Base-by-base conservation (phyloP, 2,329 filamentous ascomycete species). In the Monilinia vaccinii-corymbosi region DNA sequence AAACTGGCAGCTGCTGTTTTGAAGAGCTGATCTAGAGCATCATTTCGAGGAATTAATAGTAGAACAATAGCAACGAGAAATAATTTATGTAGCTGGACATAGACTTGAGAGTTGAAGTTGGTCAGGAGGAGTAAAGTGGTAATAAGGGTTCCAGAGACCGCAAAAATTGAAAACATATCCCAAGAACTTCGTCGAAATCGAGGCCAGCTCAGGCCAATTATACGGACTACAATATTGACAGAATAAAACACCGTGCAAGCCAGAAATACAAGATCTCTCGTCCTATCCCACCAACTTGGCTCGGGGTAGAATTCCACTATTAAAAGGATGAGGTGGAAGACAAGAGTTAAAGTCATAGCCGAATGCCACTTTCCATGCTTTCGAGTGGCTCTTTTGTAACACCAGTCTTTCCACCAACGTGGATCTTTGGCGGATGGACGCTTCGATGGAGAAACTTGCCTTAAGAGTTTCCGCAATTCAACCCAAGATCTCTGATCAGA, bases 401-500 rank as follows among this genome's bases (percentile, higher is more conserved):
- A 97, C 91, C 92, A 96, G 71, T 88, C 86, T 74, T 90, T 91
- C 86, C 91, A 94, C 59, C 81, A 84, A 65, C 85, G 84, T 71
- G 85, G 85, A 42, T 85, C 86, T 58, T 89, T 89, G 57, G 86
- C 84, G 56, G 92, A 89, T 2, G 93, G 93, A 64, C 90, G 87
- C 73, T 96, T 97, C 0, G 94, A 97, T 4, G 94, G 94, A 4
- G 92, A 93, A 13, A 99, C 91, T 72, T 97, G 94, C 56, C 90
- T 83, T 44, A 99, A 78, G 28, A 97, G 79, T 74, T 99, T 99
- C 60, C 94, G 84, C 66, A 99, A 75, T 73, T 99, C 94, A 16
- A 99, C 82, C 94, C 94, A 99, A 0, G 93, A 96, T 67, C 94
- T 86, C 72, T 99, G 94, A 69, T 99, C 94, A 0, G 92, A 88